Evolutionary conservation across 2,329 filamentous ascomycete species (phyloP).

Genomic region (Neonectria coccinea): DNA sequence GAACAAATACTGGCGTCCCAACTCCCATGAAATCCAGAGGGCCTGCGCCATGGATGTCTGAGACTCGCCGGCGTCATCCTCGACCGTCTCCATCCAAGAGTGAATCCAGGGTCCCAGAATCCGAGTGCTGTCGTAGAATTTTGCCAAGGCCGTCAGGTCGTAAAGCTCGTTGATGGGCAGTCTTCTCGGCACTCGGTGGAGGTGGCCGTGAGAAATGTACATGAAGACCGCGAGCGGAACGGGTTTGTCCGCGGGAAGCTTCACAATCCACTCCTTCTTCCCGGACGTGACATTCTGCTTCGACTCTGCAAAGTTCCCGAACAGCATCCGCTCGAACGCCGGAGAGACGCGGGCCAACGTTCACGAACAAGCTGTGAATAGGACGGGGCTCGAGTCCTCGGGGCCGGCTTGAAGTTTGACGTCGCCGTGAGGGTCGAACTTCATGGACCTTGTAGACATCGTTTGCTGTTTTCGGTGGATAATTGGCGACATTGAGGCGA

Average conservation of each 20-base stretch:
- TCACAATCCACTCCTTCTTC: slow-evolving; percentile 42
- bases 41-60: slow-evolving; percentile 39
- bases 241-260: slow-evolving; percentile 49
- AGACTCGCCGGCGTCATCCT: slow-evolving; percentile 29
- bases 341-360: slow-evolving; percentile 43
- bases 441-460: slow-evolving; percentile 20
- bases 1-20: slow-evolving; percentile 44
- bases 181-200: slow-evolving; percentile 41
- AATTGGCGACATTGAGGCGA: not conserved
- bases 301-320: slow-evolving; percentile 45
- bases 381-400: not conserved
- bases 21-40: slow-evolving; percentile 49
- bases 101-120: slow-evolving; percentile 44
- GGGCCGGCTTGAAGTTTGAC: slow-evolving; percentile 27
- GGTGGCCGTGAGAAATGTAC: slow-evolving; percentile 47
- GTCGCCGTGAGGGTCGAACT: slow-evolving; percentile 31
- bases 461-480: not conserved
- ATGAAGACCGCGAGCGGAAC: slow-evolving; percentile 45
- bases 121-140: slow-evolving; percentile 48
- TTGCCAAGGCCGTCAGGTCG: slow-evolving; percentile 44
- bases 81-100: slow-evolving; percentile 34
- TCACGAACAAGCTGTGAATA: slow-evolving; percentile 45
- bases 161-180: slow-evolving; percentile 43
- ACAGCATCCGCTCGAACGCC: slow-evolving; percentile 47
- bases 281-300: slow-evolving; percentile 9